Conservation (phyloP, 371 early-diverging fungal genomes). For the Syncephalis plumigaleata region DNA sequence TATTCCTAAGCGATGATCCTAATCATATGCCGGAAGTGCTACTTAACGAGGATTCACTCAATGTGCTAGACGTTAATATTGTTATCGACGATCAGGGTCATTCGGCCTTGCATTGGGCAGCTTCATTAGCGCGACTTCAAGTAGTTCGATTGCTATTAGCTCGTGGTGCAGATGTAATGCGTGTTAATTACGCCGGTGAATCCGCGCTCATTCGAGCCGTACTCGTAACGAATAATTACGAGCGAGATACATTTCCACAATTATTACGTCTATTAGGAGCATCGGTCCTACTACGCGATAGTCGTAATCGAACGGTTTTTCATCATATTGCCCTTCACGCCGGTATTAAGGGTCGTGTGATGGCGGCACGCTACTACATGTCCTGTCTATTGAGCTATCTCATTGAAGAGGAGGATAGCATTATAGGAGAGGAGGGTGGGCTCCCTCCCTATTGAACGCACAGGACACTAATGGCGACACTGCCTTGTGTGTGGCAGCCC, state of each 20-base stretch:
- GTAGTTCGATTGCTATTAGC: conserved; percentile 54
- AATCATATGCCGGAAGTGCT: conserved; percentile 27
- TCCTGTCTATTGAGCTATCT: conserved; percentile 59
- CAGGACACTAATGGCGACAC: conserved; percentile 83
- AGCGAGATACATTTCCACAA: conserved; percentile 57
- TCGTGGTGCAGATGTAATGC: conserved; percentile 51
- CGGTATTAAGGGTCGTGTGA: conserved; percentile 48
- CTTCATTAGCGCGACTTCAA: conserved; percentile 68
- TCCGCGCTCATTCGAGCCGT: conserved; percentile 84
- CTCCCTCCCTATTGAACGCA: conserved; percentile 11
- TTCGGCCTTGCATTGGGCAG: conserved; percentile 90
- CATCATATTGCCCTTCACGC: conserved; percentile 82
- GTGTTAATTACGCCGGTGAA: conserved; percentile 69
- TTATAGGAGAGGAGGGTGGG: conserved; percentile 1
- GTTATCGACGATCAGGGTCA: conserved; percentile 89
- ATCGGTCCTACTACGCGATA: conserved; percentile 61
- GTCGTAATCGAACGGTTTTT: conserved; percentile 67
- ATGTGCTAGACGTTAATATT: conserved; percentile 60
- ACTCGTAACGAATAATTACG: conserved; percentile 73
- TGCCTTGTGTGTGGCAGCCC: conserved; percentile 71
- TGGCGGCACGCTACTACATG: conserved; percentile 73
- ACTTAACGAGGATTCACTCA: conserved; percentile 17
- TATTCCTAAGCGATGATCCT: conserved; percentile 35
- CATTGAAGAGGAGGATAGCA: conserved; percentile 18
- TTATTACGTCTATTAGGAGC: conserved; percentile 57